These are phyloP conservation scores for Solanum tarapatanum DNA, from an alignment of 257 asterid species.

Conservation along the genomic window DNA sequence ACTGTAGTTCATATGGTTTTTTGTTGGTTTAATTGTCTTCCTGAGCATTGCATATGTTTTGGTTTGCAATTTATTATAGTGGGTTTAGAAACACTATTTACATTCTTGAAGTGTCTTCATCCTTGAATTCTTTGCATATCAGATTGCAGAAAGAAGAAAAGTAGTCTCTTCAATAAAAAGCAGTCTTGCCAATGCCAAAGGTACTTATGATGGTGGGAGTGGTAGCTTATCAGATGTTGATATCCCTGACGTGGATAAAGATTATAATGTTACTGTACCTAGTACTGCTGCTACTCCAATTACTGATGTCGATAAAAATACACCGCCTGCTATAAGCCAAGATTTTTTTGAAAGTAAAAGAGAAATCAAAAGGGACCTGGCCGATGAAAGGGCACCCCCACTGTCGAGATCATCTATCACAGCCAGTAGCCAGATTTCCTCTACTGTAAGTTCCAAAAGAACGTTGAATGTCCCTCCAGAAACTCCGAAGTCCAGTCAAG, in stretches of 20 bases:
- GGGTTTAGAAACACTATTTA: not conserved
- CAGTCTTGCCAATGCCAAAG: constrained; percentile 40
- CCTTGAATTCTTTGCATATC: constrained; percentile 6
- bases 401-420: constrained; percentile 17
- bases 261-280: constrained; percentile 1
- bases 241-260: constrained; percentile 14
- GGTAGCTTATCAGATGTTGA: constrained; percentile 13
- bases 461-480: constrained; percentile 5
- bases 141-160: constrained; percentile 86
- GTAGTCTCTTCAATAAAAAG: constrained; percentile 61
- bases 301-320: constrained; percentile 9
- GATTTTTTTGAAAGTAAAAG: constrained; percentile 20
- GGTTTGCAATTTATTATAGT: not conserved
- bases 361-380: constrained; percentile 23
- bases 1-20: not conserved
- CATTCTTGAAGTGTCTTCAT: not conserved
- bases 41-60: not conserved
- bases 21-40: not conserved
- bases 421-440: constrained; percentile 11
- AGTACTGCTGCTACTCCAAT: not conserved
- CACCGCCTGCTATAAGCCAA: constrained; percentile 8
- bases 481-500: constrained; percentile 3
- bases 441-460: constrained; percentile 7
- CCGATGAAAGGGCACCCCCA: constrained; percentile 18
- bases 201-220: constrained; percentile 16